A percentile compares a stretch with the other conserved stretches of the same genome.
phyloP scores from a whole-genome alignment of 305 asterid genomes.

The Fraxinus latifolia region DNA sequence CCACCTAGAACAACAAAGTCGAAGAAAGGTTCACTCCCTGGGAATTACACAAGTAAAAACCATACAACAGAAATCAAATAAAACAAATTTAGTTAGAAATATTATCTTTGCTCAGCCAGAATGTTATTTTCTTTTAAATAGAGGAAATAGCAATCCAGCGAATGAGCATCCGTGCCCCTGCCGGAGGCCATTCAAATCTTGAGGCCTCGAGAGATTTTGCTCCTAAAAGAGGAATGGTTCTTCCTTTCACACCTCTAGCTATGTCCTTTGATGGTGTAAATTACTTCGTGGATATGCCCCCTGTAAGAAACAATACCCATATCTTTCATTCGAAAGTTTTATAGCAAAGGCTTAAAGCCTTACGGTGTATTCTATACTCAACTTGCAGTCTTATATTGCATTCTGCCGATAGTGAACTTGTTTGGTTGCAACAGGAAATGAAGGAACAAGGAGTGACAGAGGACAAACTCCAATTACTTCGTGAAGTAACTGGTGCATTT shows the following conservation, averaged over 20 bases:
- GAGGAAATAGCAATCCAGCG: constrained; percentile 59
- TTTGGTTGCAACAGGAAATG: constrained; percentile 62
- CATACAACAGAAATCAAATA: background rate
- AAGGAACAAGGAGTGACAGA: constrained; percentile 76
- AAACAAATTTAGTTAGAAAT: background rate
- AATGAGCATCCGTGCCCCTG: constrained; percentile 45
- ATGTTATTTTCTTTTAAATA: constrained; percentile 14
- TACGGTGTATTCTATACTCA: background rate
- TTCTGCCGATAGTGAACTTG: background rate
- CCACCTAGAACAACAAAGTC: constrained; percentile 43
- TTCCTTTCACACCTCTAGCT: constrained; percentile 85
- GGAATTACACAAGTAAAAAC: constrained; percentile 56
- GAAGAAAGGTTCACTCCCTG: constrained; percentile 44
- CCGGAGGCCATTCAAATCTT: constrained; percentile 31
- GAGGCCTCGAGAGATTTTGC: constrained; percentile 45
- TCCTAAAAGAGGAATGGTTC: constrained; percentile 86
- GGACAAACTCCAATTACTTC: constrained; percentile 68
- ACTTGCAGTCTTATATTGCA: background rate
- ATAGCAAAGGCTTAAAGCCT: background rate
- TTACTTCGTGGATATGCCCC: constrained; percentile 95
- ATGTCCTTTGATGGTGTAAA: constrained; percentile 78
- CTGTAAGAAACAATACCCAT: constrained; percentile 45
- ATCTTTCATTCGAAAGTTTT: background rate
- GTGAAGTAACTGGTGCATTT: constrained; percentile 75
- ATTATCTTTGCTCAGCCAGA: background rate